These are phyloP conservation scores for Colletotrichum sp. DNA, from an alignment of 2,329 filamentous ascomycete genomes.

Conservation along the genomic window DNA sequence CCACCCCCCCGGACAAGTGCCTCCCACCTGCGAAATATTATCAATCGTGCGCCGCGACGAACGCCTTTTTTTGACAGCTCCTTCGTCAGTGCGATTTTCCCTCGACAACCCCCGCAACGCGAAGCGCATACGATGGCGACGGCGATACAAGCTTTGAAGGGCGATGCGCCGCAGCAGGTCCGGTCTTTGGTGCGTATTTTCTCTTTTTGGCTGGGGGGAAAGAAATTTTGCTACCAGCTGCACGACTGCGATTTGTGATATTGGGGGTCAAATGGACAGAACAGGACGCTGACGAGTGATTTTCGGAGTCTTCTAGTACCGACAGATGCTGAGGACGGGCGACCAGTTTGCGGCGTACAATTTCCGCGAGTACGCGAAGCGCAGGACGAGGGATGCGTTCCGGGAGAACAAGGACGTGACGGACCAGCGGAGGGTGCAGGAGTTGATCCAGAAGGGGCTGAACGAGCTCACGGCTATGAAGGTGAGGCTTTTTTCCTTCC, in stretches of 20 bases:
- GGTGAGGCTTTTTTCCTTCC: conserved; percentile 55
- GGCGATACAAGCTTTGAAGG: conserved; percentile 43
- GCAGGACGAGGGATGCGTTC: conserved; percentile 90
- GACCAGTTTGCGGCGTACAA: conserved; percentile 93
- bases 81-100: not conserved
- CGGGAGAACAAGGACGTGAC: conserved; percentile 76
- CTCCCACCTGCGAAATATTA: conserved; percentile 14
- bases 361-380: conserved; percentile 94
- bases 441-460: conserved; percentile 86
- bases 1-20: not conserved
- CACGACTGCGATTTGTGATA: not conserved
- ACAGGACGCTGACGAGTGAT: not conserved
- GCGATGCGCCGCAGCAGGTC: conserved; percentile 62
- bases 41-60: not conserved
- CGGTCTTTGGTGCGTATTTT: conserved; percentile 52
- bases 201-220: not conserved
- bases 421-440: conserved; percentile 81
- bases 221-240: conserved; percentile 27
- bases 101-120: not conserved
- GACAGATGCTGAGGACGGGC: conserved; percentile 86
- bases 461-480: conserved; percentile 89
- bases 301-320: conserved; percentile 66
- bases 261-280: not conserved
- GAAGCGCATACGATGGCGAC: conserved; percentile 21
- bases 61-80: not conserved